Evolutionary conservation across 805 yeast genomes (phyloP).

Genomic region (Metschnikowia proteae): DNA sequence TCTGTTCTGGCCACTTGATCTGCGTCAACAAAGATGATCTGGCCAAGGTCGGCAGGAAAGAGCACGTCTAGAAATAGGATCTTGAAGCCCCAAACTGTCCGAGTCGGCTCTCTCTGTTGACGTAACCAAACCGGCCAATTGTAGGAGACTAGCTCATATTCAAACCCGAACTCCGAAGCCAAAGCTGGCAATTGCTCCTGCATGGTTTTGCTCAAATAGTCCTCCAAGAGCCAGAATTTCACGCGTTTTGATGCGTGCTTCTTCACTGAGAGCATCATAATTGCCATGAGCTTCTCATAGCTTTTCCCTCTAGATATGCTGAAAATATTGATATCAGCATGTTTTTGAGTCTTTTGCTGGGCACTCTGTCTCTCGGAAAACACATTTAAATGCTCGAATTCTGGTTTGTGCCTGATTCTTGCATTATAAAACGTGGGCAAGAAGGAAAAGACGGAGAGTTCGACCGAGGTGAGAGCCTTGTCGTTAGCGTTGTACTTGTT

Average conservation of each 20-base stretch:
- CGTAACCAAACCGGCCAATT: constrained; percentile 93
- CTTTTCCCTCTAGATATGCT: constrained; percentile 79
- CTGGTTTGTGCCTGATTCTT: constrained; percentile 36
- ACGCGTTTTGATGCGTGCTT: constrained; percentile 53
- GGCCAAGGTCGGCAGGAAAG: constrained; percentile 73
- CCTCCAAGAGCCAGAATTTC: constrained; percentile 84
- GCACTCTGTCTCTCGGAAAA: not conserved
- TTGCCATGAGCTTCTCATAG: constrained; percentile 68
- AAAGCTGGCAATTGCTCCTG: constrained; percentile 55
- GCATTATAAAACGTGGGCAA: constrained; percentile 47
- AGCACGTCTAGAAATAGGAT: constrained; percentile 81
- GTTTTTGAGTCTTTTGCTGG: constrained; percentile 1
- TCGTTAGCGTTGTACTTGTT: constrained; percentile 38
- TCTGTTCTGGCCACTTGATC: constrained; percentile 80
- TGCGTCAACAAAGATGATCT: constrained; percentile 82
- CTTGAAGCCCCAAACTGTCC: constrained; percentile 87
- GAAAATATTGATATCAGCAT: constrained; percentile 65
- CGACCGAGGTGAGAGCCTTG: constrained; percentile 17
- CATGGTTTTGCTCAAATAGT: constrained; percentile 71
- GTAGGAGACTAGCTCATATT: constrained; percentile 75
- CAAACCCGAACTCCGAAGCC: constrained; percentile 56
- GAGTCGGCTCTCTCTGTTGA: constrained; percentile 69
- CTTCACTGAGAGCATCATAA: constrained; percentile 80
- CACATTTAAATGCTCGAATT: constrained; percentile 13
- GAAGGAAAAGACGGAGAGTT: constrained; percentile 39